Conservation (phyloP, 2,329 filamentous ascomycete genomes). For the Teratosphaeria zuluensis region DNA sequence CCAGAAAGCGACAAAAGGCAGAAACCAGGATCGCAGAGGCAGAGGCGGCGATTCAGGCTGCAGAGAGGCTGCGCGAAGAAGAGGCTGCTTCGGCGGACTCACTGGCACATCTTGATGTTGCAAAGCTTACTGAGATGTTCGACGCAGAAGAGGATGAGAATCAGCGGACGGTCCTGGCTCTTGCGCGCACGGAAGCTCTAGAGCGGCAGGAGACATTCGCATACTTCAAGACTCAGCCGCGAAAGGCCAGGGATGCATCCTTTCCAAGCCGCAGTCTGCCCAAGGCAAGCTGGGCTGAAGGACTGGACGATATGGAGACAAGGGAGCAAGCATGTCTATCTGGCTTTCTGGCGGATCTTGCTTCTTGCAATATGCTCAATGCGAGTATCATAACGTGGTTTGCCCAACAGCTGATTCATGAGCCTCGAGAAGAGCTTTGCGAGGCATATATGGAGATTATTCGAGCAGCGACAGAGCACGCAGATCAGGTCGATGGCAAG, state of each 20-base stretch:
- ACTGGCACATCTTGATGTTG: conserved; percentile 4
- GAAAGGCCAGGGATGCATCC: conserved; percentile 6
- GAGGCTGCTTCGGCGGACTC: conserved; percentile 1
- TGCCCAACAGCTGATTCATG: conserved; percentile 26
- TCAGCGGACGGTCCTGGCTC: conserved; percentile 46
- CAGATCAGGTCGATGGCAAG: not conserved
- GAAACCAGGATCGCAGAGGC: conserved; percentile 14
- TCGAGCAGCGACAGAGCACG: conserved; percentile 2
- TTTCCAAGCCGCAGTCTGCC: conserved; percentile 24
- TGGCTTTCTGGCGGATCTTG: conserved; percentile 33
- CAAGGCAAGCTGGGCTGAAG: conserved; percentile 22
- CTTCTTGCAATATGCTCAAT: conserved; percentile 28
- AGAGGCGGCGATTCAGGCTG: conserved; percentile 8
- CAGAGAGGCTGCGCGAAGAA: conserved; percentile 7
- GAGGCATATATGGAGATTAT: conserved; percentile 25
- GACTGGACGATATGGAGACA: conserved; percentile 22
- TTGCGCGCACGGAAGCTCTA: conserved; percentile 52
- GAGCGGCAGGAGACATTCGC: conserved; percentile 44
- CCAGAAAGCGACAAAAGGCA: conserved; percentile 13
- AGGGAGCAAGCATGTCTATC: conserved; percentile 33
- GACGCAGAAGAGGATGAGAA: conserved; percentile 30
- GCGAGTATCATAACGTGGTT: conserved; percentile 34
- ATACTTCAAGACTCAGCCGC: conserved; percentile 40
- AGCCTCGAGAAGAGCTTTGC: conserved; percentile 26
- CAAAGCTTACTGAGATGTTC: conserved; percentile 32